Evolutionary conservation across 352 stramenopile genomes (phyloP), one percentile per base, ranked within the genome.

Genomic region (Globisporangium parvum): DNA sequence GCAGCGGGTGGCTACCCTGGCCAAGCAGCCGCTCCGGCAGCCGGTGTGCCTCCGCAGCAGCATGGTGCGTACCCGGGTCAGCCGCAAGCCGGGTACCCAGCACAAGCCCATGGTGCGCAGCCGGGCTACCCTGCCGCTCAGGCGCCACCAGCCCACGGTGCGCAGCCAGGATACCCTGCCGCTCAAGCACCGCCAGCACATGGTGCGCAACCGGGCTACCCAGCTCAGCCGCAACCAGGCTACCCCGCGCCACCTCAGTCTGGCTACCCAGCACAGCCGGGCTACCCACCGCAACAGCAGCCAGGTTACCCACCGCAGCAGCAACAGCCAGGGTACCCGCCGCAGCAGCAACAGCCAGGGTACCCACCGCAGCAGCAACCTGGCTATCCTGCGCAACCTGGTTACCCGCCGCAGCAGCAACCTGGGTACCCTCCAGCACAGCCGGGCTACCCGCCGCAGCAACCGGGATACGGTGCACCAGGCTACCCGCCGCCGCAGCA

Each of bases 361-460:
- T 72, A 78, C 47, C 62, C 66, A 40, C 50, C 65, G 11, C 60
- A 65, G 23, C 65, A 66, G 23, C 56, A 57, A 35, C 57, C 28
- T 8, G 57, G 62, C 12, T 69, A 61, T 39, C 53, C 70, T 56
- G 46, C 55, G 33, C 26, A 62, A 44, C 46, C 57, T 40, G 62
- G 66, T 18, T 69, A 69, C 37, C 55, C 52, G 21, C 55, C 62
- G 10, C 62, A 65, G 56, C 58, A 68, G 35, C 42, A 58, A 24
- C 53, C 53, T 40, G 64, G 53, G 31, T 75, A 75, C 40, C 60
- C 60, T 39, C 47, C 60, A 18, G 64, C 63, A 21, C 59, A 67
- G 17, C 31, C 59, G 12, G 69, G 53, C 2, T 70, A 74, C 45
- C 57, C 70, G 4, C 54, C 59, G 14, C 62, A 67, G 18, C 55